Evolutionary conservation across 495 filamentous ascomycete genomes (phyloP).

Genomic region (Hyaloscypha hepaticicola): DNA sequence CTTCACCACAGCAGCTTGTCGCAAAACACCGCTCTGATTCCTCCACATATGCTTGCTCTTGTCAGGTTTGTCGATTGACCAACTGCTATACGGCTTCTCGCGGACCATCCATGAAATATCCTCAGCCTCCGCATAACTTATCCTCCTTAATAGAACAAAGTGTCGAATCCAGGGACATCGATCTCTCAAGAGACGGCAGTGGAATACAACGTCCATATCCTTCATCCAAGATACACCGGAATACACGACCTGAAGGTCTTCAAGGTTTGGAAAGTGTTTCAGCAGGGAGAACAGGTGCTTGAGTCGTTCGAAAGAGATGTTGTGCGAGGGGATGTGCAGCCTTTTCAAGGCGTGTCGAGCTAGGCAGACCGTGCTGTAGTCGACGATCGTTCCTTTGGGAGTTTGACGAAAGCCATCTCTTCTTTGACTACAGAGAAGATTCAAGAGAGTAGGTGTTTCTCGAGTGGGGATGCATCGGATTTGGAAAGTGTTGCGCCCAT

Average conservation of each 20-base stretch:
- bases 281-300: constrained; percentile 19
- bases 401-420: constrained; percentile 1
- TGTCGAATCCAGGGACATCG: constrained; percentile 8
- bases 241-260: constrained; percentile 17
- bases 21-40: constrained; percentile 2
- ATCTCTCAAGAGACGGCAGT: constrained; percentile 21
- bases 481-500: constrained; percentile 23
- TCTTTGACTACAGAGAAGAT: constrained; percentile 13
- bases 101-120: constrained; percentile 26
- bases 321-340: constrained; percentile 13
- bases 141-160: constrained; percentile 15
- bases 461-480: constrained; percentile 8
- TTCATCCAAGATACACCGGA: background rate
- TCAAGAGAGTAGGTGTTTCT: constrained; percentile 4
- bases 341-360: constrained; percentile 15
- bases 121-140: constrained; percentile 15
- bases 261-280: constrained; percentile 22
- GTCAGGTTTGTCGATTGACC: background rate
- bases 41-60: constrained; percentile 11
- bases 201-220: constrained; percentile 20
- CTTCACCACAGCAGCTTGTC: constrained; percentile 7
- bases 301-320: constrained; percentile 14
- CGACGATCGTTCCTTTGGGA: background rate
- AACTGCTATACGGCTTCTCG: constrained; percentile 17
- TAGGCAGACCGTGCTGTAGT: constrained; percentile 6